These are phyloP conservation scores for Saxispiralis lemnorum DNA, from an alignment of 495 filamentous ascomycete genomes.

Conservation along the genomic window DNA sequence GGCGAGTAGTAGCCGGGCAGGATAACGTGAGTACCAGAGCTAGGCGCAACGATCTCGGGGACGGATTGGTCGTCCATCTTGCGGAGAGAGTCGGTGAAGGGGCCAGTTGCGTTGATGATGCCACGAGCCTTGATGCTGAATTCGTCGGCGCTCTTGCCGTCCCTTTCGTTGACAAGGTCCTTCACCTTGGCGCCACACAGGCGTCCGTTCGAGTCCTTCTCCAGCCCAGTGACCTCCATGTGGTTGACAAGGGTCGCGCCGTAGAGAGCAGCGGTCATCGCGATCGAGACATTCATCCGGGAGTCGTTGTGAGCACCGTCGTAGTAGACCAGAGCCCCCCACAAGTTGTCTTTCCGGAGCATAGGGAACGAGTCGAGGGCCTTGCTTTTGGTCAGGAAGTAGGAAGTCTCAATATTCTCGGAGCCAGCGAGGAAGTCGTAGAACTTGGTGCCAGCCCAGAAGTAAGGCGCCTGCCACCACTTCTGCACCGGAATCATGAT, in stretches of 20 bases:
- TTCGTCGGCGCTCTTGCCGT: conserved; percentile 37
- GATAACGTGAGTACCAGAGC: conserved; percentile 86
- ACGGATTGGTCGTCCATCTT: conserved; percentile 66
- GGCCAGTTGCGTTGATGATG: conserved; percentile 91
- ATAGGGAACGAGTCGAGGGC: conserved; percentile 95
- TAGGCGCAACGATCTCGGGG: conserved; percentile 81
- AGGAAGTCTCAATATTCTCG: conserved; percentile 92
- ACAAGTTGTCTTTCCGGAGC: conserved; percentile 69
- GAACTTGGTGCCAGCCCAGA: conserved; percentile 87
- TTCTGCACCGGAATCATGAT: conserved; percentile 94
- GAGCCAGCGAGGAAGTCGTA: conserved; percentile 90
- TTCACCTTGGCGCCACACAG: conserved; percentile 64
- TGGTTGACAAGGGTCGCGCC: conserved; percentile 88
- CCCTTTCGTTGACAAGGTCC: conserved; percentile 48
- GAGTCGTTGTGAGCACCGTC: conserved; percentile 98
- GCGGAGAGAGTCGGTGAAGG: conserved; percentile 82
- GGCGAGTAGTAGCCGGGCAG: conserved; percentile 92
- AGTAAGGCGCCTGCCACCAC: conserved; percentile 97
- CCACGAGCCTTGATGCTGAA: conserved; percentile 70
- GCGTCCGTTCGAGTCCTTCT: conserved; percentile 63
- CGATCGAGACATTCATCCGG: conserved; percentile 91
- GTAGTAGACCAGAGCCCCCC: conserved; percentile 92
- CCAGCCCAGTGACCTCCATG: conserved; percentile 67
- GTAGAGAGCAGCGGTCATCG: conserved; percentile 88
- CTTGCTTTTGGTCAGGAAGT: conserved; percentile 87